Conservation (phyloP, 192 early-diverging fungal species). For the Backusella circina region DNA sequence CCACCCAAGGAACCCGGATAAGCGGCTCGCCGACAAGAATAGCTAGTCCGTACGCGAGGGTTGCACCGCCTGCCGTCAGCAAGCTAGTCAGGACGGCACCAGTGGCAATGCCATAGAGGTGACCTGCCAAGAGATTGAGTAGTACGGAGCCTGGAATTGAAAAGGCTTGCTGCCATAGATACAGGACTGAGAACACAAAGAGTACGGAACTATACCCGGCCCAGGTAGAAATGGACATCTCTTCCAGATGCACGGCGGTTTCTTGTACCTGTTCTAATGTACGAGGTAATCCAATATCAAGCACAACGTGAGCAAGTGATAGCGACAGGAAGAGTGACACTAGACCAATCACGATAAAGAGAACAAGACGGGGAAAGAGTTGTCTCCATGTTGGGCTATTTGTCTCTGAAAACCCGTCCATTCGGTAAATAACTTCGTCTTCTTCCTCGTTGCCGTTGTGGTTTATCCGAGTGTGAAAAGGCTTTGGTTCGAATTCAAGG, state of each 20-base stretch:
- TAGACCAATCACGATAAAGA: conserved; percentile 20
- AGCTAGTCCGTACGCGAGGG: conserved; percentile 24
- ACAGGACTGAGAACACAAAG: conserved; percentile 42
- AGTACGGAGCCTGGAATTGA: conserved; percentile 54
- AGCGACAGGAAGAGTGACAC: conserved; percentile 15
- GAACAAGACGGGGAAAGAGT: conserved; percentile 15
- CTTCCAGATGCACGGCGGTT: conserved; percentile 41
- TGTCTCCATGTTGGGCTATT: background rate
- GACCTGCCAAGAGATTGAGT: conserved; percentile 34
- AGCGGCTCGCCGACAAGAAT: conserved; percentile 26
- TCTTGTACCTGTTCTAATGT: conserved; percentile 47
- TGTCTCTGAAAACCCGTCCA: background rate
- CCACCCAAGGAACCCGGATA: conserved; percentile 24
- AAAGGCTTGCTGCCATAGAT: conserved; percentile 57
- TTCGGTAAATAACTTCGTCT: conserved; percentile 13
- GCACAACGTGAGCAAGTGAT: conserved; percentile 16
- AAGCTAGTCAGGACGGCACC: conserved; percentile 21
- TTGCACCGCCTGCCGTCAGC: conserved; percentile 27
- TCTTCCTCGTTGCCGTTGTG: background rate
- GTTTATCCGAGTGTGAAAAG: background rate
- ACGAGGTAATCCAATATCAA: conserved; percentile 36
- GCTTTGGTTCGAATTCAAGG: background rate
- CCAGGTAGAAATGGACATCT: conserved; percentile 37
- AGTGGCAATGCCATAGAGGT: conserved; percentile 24
- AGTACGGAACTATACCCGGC: conserved; percentile 37